Conservation (phyloP, 1,139 yeast species). For the Geotrichum europaeum region DNA sequence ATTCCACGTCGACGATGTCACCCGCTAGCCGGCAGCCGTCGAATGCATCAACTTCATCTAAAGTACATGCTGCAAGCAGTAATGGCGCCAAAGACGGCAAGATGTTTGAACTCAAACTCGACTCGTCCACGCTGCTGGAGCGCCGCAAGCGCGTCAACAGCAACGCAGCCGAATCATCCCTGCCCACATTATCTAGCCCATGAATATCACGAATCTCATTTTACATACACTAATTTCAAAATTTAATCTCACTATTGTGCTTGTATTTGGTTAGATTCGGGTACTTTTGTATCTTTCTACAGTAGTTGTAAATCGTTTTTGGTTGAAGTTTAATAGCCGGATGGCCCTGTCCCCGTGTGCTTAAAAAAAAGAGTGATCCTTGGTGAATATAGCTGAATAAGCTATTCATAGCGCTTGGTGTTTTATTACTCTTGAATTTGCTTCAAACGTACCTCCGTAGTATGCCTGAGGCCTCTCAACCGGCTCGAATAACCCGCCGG, state of each 20-base stretch:
- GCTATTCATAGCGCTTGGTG: neutral
- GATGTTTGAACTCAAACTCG: slow-evolving; percentile 17
- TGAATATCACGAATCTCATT: neutral
- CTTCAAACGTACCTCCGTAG: neutral
- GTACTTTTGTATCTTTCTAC: no score
- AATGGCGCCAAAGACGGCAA: neutral
- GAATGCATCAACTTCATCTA: neutral
- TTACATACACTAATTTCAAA: neutral
- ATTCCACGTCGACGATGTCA: neutral
- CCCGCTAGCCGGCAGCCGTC: neutral
- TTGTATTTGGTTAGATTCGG: no score
- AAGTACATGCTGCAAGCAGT: neutral
- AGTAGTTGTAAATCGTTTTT: no score
- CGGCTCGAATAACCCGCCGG: neutral
- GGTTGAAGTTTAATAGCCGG: no score
- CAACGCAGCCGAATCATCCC: neutral
- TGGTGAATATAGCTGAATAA: no score
- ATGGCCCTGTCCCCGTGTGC: no score
- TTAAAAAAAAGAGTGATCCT: no score
- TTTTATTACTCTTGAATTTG: no score
- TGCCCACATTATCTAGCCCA: neutral
- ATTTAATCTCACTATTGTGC: no score
- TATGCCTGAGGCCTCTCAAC: neutral
- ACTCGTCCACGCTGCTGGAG: slow-evolving; percentile 16
- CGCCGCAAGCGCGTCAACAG: slow-evolving; percentile 15